Base-by-base conservation (phyloP, 345 rosid genomes). In the Pistacia vera region DNA sequence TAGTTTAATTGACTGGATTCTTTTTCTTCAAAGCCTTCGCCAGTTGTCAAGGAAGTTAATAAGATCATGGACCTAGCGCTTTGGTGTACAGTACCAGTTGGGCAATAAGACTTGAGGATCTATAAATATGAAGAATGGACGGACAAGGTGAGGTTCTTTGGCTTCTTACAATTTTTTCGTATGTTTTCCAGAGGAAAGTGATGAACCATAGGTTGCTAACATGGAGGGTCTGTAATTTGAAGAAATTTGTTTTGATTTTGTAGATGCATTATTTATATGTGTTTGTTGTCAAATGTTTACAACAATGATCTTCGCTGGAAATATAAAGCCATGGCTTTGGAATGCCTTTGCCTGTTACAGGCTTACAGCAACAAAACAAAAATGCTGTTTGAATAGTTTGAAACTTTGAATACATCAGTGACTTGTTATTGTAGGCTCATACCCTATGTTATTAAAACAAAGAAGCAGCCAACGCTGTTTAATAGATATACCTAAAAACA, bases 1-100 rank as follows among this genome's bases (percentile, higher is more conserved):
- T 62, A 63, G 71, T 49, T 57, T 33, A 66, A 67, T 68, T 68
- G 67, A 41, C 44, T 56, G 51, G 73, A 54, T 76, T 59, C 25
- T 41, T 76, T 67, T 38, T 17, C 51, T 71, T 17, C 30, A 65
- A 65, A 69, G 72, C 49, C 57, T 69, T 41, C 0, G 49, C 52
- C 41, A 36, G 54, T 59, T 63, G 58, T 35, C 35, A 63, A 58
- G 67, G 68, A 70, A 72, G 56, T 22, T 71, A 54, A 58, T 4
- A 30, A 52, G 64, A 13, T 35, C 52, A n/a, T 52, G 22, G 59
- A 59, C 44, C 20, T 54, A 8, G 28, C 22, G 25, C 56, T 58
- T 30, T 59, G 64, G 20, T 48, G 12, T 58, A 14, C 25, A 66
- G 11, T 51, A 38, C 72, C 6, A 38, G 14, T 44, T 41, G 5